Conservation (phyloP, 768 basidiomycete species). For the Auricularia sp. region DNA sequence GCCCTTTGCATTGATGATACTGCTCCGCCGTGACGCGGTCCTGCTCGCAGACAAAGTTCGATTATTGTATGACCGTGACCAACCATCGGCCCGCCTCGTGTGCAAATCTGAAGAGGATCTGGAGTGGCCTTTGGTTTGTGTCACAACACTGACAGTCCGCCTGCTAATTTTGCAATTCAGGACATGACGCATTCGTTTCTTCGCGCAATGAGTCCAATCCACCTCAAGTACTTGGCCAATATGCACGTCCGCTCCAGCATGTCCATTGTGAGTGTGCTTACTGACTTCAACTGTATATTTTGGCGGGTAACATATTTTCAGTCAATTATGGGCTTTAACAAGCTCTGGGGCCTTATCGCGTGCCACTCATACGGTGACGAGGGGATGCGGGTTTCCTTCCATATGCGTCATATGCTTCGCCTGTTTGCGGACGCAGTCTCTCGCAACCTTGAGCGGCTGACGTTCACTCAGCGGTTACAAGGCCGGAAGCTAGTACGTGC, state of each 20-base stretch:
- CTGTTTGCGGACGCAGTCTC: constrained; percentile 73
- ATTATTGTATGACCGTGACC: constrained; percentile 61
- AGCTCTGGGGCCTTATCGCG: constrained; percentile 71
- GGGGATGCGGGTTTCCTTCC: constrained; percentile 82
- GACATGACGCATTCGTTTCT: constrained; percentile 81
- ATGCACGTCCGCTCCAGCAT: constrained; percentile 80
- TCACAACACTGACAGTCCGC: no score
- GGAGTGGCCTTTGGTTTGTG: constrained; percentile 49
- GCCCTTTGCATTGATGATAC: constrained; percentile 10
- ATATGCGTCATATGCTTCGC: constrained; percentile 72
- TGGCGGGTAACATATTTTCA: constrained; percentile 18
- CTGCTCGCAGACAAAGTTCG: constrained; percentile 58
- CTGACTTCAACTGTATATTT: not conserved
- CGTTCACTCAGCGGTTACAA: constrained; percentile 64
- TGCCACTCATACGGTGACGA: constrained; percentile 67
- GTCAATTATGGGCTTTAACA: constrained; percentile 73
- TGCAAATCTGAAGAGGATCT: constrained; percentile 54
- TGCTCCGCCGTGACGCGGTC: not conserved
- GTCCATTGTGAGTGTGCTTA: constrained; percentile 57
- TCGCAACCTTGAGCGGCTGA: constrained; percentile 67
- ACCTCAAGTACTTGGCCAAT: constrained; percentile 69
- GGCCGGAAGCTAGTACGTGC: constrained; percentile 61
- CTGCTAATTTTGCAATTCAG: constrained; percentile 22
- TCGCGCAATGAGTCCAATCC: constrained; percentile 83
- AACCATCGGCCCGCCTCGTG: constrained; percentile 64